phyloP scores from a whole-genome alignment of 2,329 filamentous ascomycete genomes.

The Phialophora macrospora region DNA sequence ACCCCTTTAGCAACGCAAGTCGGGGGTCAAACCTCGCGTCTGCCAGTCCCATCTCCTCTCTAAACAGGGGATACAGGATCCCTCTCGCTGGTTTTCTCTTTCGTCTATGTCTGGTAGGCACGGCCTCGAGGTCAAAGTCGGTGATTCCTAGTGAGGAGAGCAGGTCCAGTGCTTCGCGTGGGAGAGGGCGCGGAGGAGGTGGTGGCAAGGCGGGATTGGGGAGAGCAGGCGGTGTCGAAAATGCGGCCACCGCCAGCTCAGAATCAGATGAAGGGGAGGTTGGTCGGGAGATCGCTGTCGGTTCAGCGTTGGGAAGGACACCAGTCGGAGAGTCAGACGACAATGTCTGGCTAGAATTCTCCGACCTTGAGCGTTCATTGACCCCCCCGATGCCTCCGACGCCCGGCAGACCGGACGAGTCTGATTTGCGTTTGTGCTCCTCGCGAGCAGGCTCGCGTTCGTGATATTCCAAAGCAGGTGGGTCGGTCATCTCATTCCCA shows the following conservation, averaged over 20 bases:
- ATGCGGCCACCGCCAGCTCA: conserved; percentile 6
- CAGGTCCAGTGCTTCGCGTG: conserved; percentile 16
- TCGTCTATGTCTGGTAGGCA: neutral
- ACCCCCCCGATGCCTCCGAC: neutral
- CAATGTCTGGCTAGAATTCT: neutral
- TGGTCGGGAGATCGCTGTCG: neutral
- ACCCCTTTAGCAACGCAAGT: conserved; percentile 23
- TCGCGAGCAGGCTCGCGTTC: conserved; percentile 4
- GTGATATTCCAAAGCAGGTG: conserved; percentile 12
- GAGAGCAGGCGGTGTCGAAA: conserved; percentile 17
- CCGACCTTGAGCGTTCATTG: neutral
- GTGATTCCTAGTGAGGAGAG: conserved; percentile 12
- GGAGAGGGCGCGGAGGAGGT: conserved; percentile 13
- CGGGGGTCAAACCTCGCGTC: conserved; percentile 30
- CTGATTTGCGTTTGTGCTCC: neutral
- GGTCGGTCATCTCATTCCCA: conserved; percentile 12
- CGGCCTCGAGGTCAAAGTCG: neutral
- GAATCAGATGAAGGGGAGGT: neutral
- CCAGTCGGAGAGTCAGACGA: neutral
- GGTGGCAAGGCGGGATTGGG: conserved; percentile 6
- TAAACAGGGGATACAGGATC: conserved; percentile 26
- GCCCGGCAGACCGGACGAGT: conserved; percentile 13
- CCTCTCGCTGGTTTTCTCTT: conserved; percentile 1
- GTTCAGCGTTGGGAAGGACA: too few relatives aligned
- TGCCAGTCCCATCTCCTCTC: conserved; percentile 27